Percentiles rank a stretch among this genome's conserved stretches.
These are phyloP conservation scores for Panellus pusillus DNA, from an alignment of 768 basidiomycete species.

Conservation along the genomic window DNA sequence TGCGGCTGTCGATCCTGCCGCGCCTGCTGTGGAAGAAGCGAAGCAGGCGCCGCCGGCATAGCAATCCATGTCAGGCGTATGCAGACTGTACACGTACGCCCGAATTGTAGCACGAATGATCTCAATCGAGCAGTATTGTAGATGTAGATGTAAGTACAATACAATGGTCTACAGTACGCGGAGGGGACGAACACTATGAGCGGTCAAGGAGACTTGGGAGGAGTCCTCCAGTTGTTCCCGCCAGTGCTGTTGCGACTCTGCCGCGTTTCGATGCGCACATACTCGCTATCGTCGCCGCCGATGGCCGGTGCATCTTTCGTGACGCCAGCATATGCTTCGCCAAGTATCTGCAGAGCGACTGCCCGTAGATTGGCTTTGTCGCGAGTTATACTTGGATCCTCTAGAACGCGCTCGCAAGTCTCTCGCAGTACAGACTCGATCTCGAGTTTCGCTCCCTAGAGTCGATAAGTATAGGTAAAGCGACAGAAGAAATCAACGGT, in stretches of 20 bases:
- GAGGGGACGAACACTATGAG: neutral
- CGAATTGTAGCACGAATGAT: no score
- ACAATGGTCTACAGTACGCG: neutral
- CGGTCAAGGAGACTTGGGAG: neutral
- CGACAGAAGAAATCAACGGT: neutral
- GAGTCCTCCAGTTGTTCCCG: neutral
- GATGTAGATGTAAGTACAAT: neutral
- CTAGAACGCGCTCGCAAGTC: conserved; percentile 79
- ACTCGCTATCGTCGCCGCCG: conserved; percentile 65
- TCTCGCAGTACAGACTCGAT: conserved; percentile 88
- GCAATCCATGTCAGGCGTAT: no score
- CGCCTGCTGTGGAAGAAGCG: neutral
- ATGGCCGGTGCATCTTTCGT: conserved; percentile 14
- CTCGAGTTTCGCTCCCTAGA: conserved; percentile 86
- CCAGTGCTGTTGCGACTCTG: conserved; percentile 43
- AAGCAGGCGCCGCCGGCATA: conserved; percentile 5
- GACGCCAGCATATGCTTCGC: conserved; percentile 46
- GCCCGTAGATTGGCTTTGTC: conserved; percentile 73
- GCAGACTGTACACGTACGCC: no score
- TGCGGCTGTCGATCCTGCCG: no score
- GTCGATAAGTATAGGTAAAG: neutral
- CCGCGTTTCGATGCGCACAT: conserved; percentile 80
- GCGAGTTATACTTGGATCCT: conserved; percentile 51
- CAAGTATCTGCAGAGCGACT: conserved; percentile 79
- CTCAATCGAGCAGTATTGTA: neutral